phyloP scores from a whole-genome alignment of 306 rosid species.

The Quercus bicolor region DNA sequence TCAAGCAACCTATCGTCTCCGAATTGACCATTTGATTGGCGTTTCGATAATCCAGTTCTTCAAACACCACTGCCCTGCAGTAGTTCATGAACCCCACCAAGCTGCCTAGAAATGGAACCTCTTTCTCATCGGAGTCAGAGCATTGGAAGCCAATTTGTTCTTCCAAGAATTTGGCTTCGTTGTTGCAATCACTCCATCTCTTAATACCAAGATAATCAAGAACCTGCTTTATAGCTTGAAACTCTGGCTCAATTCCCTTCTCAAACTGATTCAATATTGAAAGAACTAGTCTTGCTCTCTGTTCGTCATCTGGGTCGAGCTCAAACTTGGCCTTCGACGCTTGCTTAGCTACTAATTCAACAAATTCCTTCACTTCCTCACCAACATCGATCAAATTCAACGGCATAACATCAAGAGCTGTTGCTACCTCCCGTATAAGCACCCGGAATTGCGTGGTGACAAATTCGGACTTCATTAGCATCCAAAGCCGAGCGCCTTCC shows the following conservation, averaged over 20 bases:
- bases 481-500: constrained; percentile 40
- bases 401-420: constrained; percentile 63
- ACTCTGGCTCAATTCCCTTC: constrained; percentile 51
- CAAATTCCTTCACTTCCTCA: constrained; percentile 61
- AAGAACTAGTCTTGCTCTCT: constrained; percentile 11
- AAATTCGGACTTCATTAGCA: constrained; percentile 49
- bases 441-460: constrained; percentile 44
- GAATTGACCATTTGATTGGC: constrained; percentile 9
- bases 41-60: constrained; percentile 32
- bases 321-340: constrained; percentile 45
- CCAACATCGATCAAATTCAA: constrained; percentile 30
- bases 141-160: constrained; percentile 35
- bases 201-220: constrained; percentile 47
- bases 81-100: constrained; percentile 60
- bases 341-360: constrained; percentile 54
- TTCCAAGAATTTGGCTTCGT: constrained; percentile 58
- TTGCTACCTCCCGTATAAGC: constrained; percentile 41
- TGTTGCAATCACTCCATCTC: constrained; percentile 56
- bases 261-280: constrained; percentile 42
- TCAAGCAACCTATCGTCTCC: constrained; percentile 35
- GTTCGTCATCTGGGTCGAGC: constrained; percentile 38
- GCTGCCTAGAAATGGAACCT: constrained; percentile 44
- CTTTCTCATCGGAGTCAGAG: constrained; percentile 27
- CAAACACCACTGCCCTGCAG: constrained; percentile 60
- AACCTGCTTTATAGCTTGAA: constrained; percentile 17